A percentile compares a stretch with the other conserved stretches of the same genome.
phyloP scores from a whole-genome alignment of 2,329 filamentous ascomycete species.

The Dactylella cylindrospora region DNA sequence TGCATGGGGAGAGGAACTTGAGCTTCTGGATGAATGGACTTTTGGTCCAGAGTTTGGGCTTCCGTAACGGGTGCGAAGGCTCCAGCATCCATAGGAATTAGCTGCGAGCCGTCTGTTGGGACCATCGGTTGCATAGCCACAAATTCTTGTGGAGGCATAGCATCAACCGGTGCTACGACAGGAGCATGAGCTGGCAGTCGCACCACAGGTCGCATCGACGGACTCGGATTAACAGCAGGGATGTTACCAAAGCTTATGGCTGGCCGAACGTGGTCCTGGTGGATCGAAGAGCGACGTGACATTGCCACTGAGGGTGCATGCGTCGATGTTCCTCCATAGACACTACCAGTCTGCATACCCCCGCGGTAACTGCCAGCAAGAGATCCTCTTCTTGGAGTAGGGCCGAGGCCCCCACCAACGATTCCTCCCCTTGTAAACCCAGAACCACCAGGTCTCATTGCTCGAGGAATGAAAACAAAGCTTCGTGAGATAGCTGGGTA shows the following conservation, averaged over 20 bases:
- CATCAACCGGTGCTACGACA: conserved; percentile 42
- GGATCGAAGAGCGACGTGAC: conserved; percentile 48
- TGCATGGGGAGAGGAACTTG: conserved; percentile 69
- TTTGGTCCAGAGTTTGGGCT: conserved; percentile 52
- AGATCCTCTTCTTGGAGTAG: conserved; percentile 50
- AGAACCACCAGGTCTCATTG: conserved; percentile 67
- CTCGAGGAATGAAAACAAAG: conserved; percentile 96
- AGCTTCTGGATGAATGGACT: conserved; percentile 64
- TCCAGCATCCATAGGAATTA: conserved; percentile 4
- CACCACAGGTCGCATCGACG: conserved; percentile 47
- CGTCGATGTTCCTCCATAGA: conserved; percentile 59
- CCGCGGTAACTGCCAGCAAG: conserved; percentile 39
- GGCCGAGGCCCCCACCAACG: conserved; percentile 70
- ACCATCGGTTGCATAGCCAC: neutral
- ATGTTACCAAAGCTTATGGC: conserved; percentile 43
- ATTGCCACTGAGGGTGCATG: conserved; percentile 49
- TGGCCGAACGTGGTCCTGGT: conserved; percentile 45
- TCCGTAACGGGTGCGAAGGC: neutral
- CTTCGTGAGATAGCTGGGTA: conserved; percentile 87
- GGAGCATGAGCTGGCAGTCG: conserved; percentile 50
- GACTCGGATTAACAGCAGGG: conserved; percentile 32
- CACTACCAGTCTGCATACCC: conserved; percentile 68
- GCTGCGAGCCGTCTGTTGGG: conserved; percentile 15
- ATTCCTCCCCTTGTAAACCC: conserved; percentile 54
- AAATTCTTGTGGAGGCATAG: conserved; percentile 7